Base-by-base conservation (phyloP, 192 early-diverging fungal genomes). In the Coemansia sp. region DNA sequence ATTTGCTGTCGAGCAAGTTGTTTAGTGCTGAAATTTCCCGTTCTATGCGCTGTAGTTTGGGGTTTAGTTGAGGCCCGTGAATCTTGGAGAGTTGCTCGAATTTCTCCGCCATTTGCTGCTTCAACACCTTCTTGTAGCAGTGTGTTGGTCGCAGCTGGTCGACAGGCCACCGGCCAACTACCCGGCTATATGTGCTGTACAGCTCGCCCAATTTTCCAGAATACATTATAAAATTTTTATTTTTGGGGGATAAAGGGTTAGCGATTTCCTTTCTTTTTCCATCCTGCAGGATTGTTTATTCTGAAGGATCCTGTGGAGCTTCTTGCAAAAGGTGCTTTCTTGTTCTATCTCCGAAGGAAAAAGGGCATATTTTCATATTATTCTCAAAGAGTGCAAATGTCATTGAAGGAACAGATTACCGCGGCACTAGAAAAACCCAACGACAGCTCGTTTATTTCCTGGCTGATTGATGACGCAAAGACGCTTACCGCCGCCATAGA, bases 91-190 rank as follows among this genome's bases (percentile, higher is more conserved):
- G 48, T 19, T 23, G 60, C 31, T 65, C 66, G 30, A 75, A 75
- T 46, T 75, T 68, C 15, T 14, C 44, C 53, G 43, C 53, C 65
- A 75, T 69, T 55, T 69, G 65, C 38, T 52, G 57, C 53, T 57
- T 65, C 13, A 90, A 63, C 14, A 82, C 78, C 11, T 75, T 75
- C 55, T 84, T 88, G 79, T 87, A 81, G 59, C 84, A 81, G 50
- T 86, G 81, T 16, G 80, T 84, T 20, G 85, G 88, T 14, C 88
- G 78, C 26, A 90, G 78, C 59, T 80, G 72, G 62, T 90, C 88
- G 11, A 68, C 64, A 7, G 88, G 88, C 86, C 88, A 90, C 11
- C 68, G 62, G 12, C 73, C 52, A 31, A 86, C 78, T 7, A 83
- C 61, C 8, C 82, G 83, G 37, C 85, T 65, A 51, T 86, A 90